These are phyloP conservation scores for Pleurotus cornucopiae DNA, from an alignment of 768 basidiomycete genomes.

Conservation along the genomic window DNA sequence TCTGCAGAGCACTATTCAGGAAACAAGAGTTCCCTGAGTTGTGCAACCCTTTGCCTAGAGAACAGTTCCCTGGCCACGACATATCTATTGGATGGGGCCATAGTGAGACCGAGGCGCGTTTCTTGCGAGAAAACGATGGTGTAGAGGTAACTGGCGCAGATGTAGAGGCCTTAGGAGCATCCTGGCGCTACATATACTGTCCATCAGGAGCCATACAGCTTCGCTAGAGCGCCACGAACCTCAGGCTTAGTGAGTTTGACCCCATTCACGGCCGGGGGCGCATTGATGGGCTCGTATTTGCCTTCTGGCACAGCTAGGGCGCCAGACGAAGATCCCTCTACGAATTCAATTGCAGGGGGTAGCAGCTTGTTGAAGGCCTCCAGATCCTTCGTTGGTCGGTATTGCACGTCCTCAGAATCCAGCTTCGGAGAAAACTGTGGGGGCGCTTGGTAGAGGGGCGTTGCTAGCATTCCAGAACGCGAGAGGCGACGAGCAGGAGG, in stretches of 20 bases:
- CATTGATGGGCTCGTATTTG: slow-evolving; percentile 81
- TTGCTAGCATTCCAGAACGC: slow-evolving; percentile 53
- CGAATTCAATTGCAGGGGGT: slow-evolving; percentile 76
- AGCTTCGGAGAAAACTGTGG: slow-evolving; percentile 48
- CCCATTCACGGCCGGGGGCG: slow-evolving; percentile 39
- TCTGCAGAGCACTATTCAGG: slow-evolving; percentile 91
- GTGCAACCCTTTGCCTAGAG: slow-evolving; percentile 59
- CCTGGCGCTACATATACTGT: not conserved
- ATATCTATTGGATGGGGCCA: slow-evolving; percentile 44
- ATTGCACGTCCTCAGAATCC: slow-evolving; percentile 49
- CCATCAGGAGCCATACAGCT: not conserved
- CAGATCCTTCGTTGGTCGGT: slow-evolving; percentile 64
- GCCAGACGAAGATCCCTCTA: slow-evolving; percentile 81
- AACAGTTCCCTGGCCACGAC: slow-evolving; percentile 52
- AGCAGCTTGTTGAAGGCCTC: slow-evolving; percentile 77
- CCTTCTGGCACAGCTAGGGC: slow-evolving; percentile 65
- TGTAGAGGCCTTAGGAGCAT: slow-evolving; percentile 6
- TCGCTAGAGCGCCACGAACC: slow-evolving; percentile 28
- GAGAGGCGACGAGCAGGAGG: slow-evolving; percentile 7
- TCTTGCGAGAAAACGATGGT: slow-evolving; percentile 17
- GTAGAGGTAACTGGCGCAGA: slow-evolving; percentile 9
- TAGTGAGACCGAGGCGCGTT: slow-evolving; percentile 39
- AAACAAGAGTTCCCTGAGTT: slow-evolving; percentile 96
- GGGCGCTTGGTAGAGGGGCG: slow-evolving; percentile 51
- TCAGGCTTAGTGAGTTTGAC: slow-evolving; percentile 32